phyloP scores from a whole-genome alignment of 2,329 filamentous ascomycete genomes.

The Fusarium napiforme region DNA sequence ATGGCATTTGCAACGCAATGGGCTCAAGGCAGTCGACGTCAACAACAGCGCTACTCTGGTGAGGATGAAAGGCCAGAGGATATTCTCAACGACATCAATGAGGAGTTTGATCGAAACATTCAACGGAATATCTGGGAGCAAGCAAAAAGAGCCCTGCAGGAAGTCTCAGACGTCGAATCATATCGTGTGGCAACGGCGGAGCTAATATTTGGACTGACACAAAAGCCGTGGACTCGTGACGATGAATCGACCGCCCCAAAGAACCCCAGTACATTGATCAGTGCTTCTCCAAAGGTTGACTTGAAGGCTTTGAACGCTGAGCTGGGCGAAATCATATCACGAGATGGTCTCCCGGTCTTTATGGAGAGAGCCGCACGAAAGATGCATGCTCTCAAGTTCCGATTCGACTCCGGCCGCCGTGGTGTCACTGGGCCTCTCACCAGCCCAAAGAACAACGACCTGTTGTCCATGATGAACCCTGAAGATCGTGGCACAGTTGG shows the following conservation, averaged over 20 bases:
- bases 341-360: constrained; percentile 35
- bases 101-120: constrained; percentile 52
- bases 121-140: constrained; percentile 52
- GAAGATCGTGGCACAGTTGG: constrained; percentile 58
- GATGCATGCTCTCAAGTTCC: constrained; percentile 43
- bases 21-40: constrained; percentile 44
- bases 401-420: constrained; percentile 33
- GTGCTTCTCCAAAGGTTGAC: constrained; percentile 16
- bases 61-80: constrained; percentile 31
- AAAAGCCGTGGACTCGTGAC: constrained; percentile 44
- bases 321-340: constrained; percentile 35
- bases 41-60: constrained; percentile 30
- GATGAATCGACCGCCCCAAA: constrained; percentile 2
- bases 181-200: constrained; percentile 53
- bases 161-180: constrained; percentile 50
- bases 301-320: constrained; percentile 19
- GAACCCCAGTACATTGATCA: neutral
- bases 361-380: constrained; percentile 42
- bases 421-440: constrained; percentile 15
- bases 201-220: constrained; percentile 52
- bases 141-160: constrained; percentile 48
- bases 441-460: neutral
- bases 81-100: constrained; percentile 36
- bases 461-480: constrained; percentile 4
- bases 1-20: constrained; percentile 44